Percentiles rank a stretch among this genome's conserved stretches.
These are phyloP conservation scores for Botrytis paeoniae DNA, from an alignment of 2,329 filamentous ascomycete genomes.

Conservation along the genomic window DNA sequence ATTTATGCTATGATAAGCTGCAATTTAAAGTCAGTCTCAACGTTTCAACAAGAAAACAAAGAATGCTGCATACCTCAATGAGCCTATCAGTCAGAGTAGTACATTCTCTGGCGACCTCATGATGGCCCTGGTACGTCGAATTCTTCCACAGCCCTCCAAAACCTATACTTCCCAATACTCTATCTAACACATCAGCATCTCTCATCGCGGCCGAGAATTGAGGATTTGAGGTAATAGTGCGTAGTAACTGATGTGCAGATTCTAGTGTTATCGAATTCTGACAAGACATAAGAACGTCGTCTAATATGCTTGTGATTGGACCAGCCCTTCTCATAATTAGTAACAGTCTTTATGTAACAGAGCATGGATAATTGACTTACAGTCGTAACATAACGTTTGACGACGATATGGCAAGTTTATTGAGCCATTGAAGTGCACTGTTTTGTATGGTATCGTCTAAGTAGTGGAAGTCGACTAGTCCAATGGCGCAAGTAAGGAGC, in stretches of 20 bases:
- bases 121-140: slow-evolving; percentile 35
- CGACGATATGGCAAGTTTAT: slow-evolving; percentile 51
- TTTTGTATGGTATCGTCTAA: slow-evolving; percentile 62
- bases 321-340: slow-evolving; percentile 45
- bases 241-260: slow-evolving; percentile 58
- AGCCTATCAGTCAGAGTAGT: slow-evolving; percentile 34
- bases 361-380: slow-evolving; percentile 43
- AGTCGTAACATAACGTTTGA: slow-evolving; percentile 57
- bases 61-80: slow-evolving; percentile 32
- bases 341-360: background rate
- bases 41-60: background rate
- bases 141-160: slow-evolving; percentile 61
- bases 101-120: slow-evolving; percentile 37
- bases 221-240: slow-evolving; percentile 54
- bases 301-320: slow-evolving; percentile 56
- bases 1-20: slow-evolving; percentile 25
- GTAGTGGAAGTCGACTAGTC: slow-evolving; percentile 63
- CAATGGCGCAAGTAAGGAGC: slow-evolving; percentile 60
- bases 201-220: slow-evolving; percentile 50
- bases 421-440: slow-evolving; percentile 58
- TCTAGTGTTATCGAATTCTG: slow-evolving; percentile 59
- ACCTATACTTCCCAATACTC: slow-evolving; percentile 57
- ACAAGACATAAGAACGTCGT: slow-evolving; percentile 58
- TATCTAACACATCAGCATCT: slow-evolving; percentile 48
- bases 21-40: background rate